A percentile compares a stretch with the other conserved stretches of the same genome.
phyloP scores from a whole-genome alignment of 805 yeast species.

The Cyberlindnera lachancei region DNA sequence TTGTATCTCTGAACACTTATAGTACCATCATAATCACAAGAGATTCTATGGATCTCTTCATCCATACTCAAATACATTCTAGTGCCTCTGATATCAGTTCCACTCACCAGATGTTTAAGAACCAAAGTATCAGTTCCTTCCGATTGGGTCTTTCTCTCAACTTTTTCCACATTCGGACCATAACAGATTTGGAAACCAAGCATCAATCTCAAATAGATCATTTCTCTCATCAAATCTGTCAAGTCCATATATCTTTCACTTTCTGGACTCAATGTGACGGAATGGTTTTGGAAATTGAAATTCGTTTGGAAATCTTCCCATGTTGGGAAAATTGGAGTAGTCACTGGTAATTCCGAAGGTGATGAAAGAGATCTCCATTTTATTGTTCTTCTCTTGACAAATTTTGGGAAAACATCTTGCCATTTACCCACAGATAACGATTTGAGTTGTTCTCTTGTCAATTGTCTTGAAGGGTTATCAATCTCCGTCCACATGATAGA shows the following conservation, averaged over 20 bases:
- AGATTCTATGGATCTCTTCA: slow-evolving; percentile 79
- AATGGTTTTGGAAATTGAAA: slow-evolving; percentile 79
- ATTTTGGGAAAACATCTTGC: slow-evolving; percentile 82
- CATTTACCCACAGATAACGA: slow-evolving; percentile 73
- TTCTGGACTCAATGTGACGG: slow-evolving; percentile 55
- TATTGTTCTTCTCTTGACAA: slow-evolving; percentile 55
- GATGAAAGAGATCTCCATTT: slow-evolving; percentile 92
- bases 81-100: slow-evolving; percentile 41
- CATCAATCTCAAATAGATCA: slow-evolving; percentile 76
- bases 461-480: slow-evolving; percentile 69
- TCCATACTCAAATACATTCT: slow-evolving; percentile 70
- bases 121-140: slow-evolving; percentile 47
- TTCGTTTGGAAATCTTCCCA: slow-evolving; percentile 59
- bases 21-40: slow-evolving; percentile 62
- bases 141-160: slow-evolving; percentile 55
- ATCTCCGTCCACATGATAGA: slow-evolving; percentile 49
- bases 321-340: slow-evolving; percentile 72
- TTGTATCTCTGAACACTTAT: slow-evolving; percentile 74
- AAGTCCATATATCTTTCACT: slow-evolving; percentile 46
- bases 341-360: slow-evolving; percentile 87
- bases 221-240: slow-evolving; percentile 67
- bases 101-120: slow-evolving; percentile 45
- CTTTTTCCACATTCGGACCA: slow-evolving; percentile 56
- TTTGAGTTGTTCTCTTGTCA: slow-evolving; percentile 44
- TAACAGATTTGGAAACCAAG: slow-evolving; percentile 88